Conservation (phyloP, 2,329 filamentous ascomycete genomes). For the Neofusicoccum sp. region DNA sequence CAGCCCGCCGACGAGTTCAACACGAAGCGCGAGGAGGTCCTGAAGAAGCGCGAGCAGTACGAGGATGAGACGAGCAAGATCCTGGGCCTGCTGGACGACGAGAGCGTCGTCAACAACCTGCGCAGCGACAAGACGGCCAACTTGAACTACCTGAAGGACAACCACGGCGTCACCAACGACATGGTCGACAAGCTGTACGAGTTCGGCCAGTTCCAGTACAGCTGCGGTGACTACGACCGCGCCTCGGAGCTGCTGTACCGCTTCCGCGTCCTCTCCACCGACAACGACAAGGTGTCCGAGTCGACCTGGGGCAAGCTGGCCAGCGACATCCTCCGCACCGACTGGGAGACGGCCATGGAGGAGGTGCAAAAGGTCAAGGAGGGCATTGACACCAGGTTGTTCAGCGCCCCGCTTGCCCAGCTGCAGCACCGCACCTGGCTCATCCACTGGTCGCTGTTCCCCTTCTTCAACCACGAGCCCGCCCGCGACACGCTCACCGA, state of each 20-base stretch:
- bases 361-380: conserved; percentile 65
- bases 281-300: conserved; percentile 94
- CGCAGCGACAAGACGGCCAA: conserved; percentile 98
- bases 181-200: conserved; percentile 97
- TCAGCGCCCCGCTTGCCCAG: conserved; percentile 94
- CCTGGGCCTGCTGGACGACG: conserved; percentile 77
- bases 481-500: conserved; percentile 90
- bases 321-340: conserved; percentile 89
- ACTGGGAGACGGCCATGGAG: conserved; percentile 82
- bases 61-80: conserved; percentile 89
- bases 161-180: conserved; percentile 88
- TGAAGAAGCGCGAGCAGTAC: conserved; percentile 77
- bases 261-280: conserved; percentile 95
- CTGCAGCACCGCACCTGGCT: conserved; percentile 96
- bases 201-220: conserved; percentile 96
- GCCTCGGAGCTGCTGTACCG: conserved; percentile 93
- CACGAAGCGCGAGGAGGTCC: conserved; percentile 84
- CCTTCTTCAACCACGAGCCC: conserved; percentile 95
- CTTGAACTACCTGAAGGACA: conserved; percentile 95
- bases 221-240: conserved; percentile 87
- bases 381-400: conserved; percentile 87
- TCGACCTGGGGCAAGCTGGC: conserved; percentile 98
- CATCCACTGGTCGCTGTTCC: conserved; percentile 97
- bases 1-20: conserved; percentile 80
- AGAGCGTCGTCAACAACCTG: conserved; percentile 86